Evolutionary conservation across 2,329 filamentous ascomycete species (phyloP), one percentile per base, ranked within the genome.

Genomic region (Aschersonia sp.): DNA sequence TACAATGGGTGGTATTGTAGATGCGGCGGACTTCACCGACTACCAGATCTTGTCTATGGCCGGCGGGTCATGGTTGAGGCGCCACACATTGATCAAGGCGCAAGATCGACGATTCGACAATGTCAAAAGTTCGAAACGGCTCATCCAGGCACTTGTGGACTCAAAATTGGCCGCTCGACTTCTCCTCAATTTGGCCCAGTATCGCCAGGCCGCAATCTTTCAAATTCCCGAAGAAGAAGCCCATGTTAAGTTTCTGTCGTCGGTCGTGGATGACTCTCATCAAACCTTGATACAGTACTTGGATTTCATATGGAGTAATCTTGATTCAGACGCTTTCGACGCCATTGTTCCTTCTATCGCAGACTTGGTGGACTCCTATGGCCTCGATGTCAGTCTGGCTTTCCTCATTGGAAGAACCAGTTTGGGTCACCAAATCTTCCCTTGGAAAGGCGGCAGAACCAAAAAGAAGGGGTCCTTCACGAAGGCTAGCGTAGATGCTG

Each of bases 1-100:
- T 37, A 86, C 85, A 2, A 97, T 98, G 92, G 87, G 87, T 14
- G 94, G 94, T 43, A 89, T 98, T 50, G 82, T 90, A 10, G 81
- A 89, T 4, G 83, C 90, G 51, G 77, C 82, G 46, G 87, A 89
- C 58, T 90, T 95, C 58, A 96, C 87, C 32, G 90, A 98, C 55
- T 71, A 81, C 14, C 89, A 96, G 64, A 76, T 95, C 31, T 71
- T 86, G 52, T 88, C 87, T 11, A 88, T 98, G 78, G 87, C 86
- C 41, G 90, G 89, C 51, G 89, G 90, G 11, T 79, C 87, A 46
- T 70, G 82, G 30, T 71, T 98, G 9, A 83, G 86, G 53, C 79
- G 81, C 8, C 85, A 90, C 56, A 94, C 86, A 1, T 74, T 97
- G 40, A 76, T 86, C 51, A 80, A 85, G 48, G 72, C 94, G 4